Evolutionary conservation across 1,284 basidiomycete genomes (phyloP), one percentile per base, ranked within the genome.

Genomic region (Heterobasidion annosum): DNA sequence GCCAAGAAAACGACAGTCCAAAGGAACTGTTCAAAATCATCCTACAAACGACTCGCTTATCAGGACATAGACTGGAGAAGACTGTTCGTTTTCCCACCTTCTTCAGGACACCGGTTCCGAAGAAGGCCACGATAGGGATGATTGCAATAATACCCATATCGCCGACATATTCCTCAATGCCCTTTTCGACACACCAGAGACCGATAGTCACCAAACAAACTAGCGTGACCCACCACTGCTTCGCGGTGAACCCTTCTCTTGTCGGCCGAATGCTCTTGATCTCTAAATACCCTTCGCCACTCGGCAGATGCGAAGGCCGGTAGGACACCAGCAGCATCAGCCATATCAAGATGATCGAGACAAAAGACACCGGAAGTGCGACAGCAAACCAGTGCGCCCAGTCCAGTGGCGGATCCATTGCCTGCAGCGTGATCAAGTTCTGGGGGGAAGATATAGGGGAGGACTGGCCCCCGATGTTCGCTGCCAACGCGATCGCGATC

Each of bases 101-200:
- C 64, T 93, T 93, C 54, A 99, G 73, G 10, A 98, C 85, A 2
- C 93, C 93, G 0, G 94, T 93, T 2, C 91, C 91, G 69, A 99
- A 99, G 75, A 98, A 98, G 8, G 91, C 85, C 3, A 98, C 78
- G 57, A 99, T 81, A 0, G 96, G 97, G 40, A 99, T 78, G 61
- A 99, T 87, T 0, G 96, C 96, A 62, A 99, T 95, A 63, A 98
- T 80, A 25, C 96, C 94, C 95, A 99, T 99, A 68, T 99, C 95
- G 10, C 97, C 97, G 1, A 99, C 76, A 47, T 76, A 73, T 18
- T 74, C 70, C 67, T 97, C 85, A 56, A 99, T 82, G 63, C 77
- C 74, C 66, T 92, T 89, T 64, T 91, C 95, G 35, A 93, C 68
- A 67, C 93, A 97, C 95, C 96, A 98, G 50, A 99, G 71, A 8